Base-by-base conservation (phyloP, 2,329 filamentous ascomycete species). In the Penicillium glabrum region DNA sequence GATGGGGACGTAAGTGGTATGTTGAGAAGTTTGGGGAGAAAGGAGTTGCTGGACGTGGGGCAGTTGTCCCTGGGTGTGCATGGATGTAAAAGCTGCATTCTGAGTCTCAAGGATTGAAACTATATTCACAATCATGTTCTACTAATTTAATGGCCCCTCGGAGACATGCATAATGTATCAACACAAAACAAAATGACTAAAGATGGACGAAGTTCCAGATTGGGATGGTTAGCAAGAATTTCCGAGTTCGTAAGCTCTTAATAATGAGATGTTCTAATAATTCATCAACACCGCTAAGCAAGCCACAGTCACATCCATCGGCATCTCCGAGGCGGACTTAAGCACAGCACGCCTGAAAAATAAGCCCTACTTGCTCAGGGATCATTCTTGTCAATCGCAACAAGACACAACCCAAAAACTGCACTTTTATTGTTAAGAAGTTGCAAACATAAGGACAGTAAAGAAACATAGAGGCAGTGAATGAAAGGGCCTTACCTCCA, bases 1-100 rank as follows among this genome's bases (percentile, higher is more conserved):
- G 95, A 51, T 85, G 86, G 62, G 93, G 93, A 24, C 86, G 86
- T 74, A 80, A 82, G 68, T 99, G 95, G 95, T 99, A 99, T 75
- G 79, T 88, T 56, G 82, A 91, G 69, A 90, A 83, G 74, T 99
- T 99, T 82, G 93, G 93, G 11, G 86, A 87, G 77, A 88, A 96
- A 48, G 89, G 88, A 75, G 84, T 96, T 60, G 85, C 84, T 48
- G 83, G 82, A 29, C 85, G 87, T 71, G 93, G 90, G 77, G 90
- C 90, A 5, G 84, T 93, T 27, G 81, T 89, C 66, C 87, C 87
- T 24, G 82, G 82, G 24, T 65, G 84, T 58, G 48, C 64, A 10
- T 75, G 70, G 69, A 55, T 77, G 63, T 77, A 58, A 39, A 19
- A 5, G n/a, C n/a, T 19, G 16, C 35, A 39, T 39, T 14, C 7